A percentile compares a stretch with the other conserved stretches of the same genome.
Evolutionary conservation across 2,329 filamentous ascomycete species (phyloP).

Genomic region (Diplocarpon mali): DNA sequence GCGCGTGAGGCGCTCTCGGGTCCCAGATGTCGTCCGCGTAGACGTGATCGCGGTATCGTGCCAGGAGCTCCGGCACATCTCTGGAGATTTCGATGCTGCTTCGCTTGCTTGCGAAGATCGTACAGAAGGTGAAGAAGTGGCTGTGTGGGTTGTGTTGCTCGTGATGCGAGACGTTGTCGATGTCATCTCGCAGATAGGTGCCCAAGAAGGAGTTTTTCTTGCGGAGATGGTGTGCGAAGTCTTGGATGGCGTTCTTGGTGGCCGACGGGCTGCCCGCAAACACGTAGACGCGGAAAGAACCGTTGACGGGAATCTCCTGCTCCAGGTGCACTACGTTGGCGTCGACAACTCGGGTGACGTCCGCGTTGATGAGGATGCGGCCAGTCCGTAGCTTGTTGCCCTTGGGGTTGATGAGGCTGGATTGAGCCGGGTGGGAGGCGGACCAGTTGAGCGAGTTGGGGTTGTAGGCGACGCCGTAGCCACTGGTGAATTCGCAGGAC

Average conservation of each 20-base stretch:
- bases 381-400: slow-evolving; percentile 60
- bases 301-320: slow-evolving; percentile 81
- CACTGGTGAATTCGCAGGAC: slow-evolving; percentile 82
- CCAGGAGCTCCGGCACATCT: slow-evolving; percentile 59
- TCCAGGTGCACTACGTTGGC: slow-evolving; percentile 85
- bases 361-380: slow-evolving; percentile 63
- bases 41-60: slow-evolving; percentile 68
- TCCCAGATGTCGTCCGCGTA: slow-evolving; percentile 81
- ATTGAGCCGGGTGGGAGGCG: slow-evolving; percentile 57
- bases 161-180: slow-evolving; percentile 56
- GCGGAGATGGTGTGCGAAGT: slow-evolving; percentile 56
- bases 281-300: slow-evolving; percentile 75
- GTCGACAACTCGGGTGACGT: slow-evolving; percentile 78
- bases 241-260: slow-evolving; percentile 52
- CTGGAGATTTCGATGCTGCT: slow-evolving; percentile 60
- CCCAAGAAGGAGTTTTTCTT: slow-evolving; percentile 63
- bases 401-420: slow-evolving; percentile 55
- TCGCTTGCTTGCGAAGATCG: slow-evolving; percentile 60
- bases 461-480: slow-evolving; percentile 80
- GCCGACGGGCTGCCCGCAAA: slow-evolving; percentile 61
- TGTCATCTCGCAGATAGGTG: slow-evolving; percentile 50
- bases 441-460: slow-evolving; percentile 81
- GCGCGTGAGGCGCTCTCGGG: slow-evolving; percentile 54
- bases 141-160: slow-evolving; percentile 80
- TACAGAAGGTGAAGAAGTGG: slow-evolving; percentile 67